phyloP scores from a whole-genome alignment of 2,329 filamentous ascomycete species.

The Rhexocercosporidium sp. region DNA sequence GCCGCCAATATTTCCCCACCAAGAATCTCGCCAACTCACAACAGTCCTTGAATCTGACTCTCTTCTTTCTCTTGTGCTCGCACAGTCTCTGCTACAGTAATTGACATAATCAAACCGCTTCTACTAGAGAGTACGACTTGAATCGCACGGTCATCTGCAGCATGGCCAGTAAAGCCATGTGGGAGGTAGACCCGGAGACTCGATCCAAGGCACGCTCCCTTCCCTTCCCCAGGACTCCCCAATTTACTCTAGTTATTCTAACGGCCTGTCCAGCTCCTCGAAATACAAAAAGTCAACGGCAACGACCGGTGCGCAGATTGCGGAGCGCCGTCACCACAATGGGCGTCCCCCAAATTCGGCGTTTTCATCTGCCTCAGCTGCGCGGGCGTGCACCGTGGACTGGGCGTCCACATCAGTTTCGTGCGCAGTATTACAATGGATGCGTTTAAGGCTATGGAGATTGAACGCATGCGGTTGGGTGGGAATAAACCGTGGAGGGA shows the following conservation, averaged over 20 bases:
- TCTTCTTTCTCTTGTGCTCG: neutral
- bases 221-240: neutral
- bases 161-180: conserved; percentile 80
- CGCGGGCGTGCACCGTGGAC: conserved; percentile 89
- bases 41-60: neutral
- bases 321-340: conserved; percentile 94
- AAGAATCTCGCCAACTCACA: conserved; percentile 1
- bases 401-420: conserved; percentile 98
- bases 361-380: conserved; percentile 98
- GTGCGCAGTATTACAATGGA: conserved; percentile 98
- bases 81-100: neutral
- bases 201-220: conserved; percentile 76
- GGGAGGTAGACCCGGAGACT: conserved; percentile 98
- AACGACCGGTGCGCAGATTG: conserved; percentile 96
- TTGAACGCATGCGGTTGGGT: conserved; percentile 90
- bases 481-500: conserved; percentile 87
- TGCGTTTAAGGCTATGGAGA: conserved; percentile 91
- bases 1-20: conserved; percentile 13
- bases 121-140: neutral
- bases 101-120: neutral
- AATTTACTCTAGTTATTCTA: neutral
- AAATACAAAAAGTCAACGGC: conserved; percentile 86
- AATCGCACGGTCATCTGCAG: conserved; percentile 16
- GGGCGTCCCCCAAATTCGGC: conserved; percentile 96
- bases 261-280: conserved; percentile 68